A percentile compares a stretch with the other conserved stretches of the same genome.
phyloP scores from a whole-genome alignment of 2,329 filamentous ascomycete species.

The Alternaria sp. region DNA sequence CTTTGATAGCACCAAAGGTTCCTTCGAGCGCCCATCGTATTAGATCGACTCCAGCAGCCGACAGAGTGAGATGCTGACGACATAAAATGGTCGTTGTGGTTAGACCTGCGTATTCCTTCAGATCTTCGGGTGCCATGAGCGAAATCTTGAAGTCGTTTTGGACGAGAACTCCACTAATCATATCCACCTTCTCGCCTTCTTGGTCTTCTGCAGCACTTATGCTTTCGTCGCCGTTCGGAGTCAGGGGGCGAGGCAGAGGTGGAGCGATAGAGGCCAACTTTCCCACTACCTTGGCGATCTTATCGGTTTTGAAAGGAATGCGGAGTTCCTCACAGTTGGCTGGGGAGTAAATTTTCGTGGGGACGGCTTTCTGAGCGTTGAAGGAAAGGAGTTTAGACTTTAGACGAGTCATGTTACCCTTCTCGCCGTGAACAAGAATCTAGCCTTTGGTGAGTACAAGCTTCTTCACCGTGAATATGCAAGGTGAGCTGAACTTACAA shows the following conservation, averaged over 20 bases:
- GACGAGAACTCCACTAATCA: constrained; percentile 90
- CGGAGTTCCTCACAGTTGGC: constrained; percentile 94
- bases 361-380: constrained; percentile 79
- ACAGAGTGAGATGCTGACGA: constrained; percentile 87
- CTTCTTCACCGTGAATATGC: not conserved
- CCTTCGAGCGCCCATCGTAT: constrained; percentile 94
- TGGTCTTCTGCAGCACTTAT: constrained; percentile 30
- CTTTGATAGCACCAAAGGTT: constrained; percentile 82
- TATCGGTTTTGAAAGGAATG: constrained; percentile 95
- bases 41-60: constrained; percentile 86
- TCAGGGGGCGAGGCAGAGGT: constrained; percentile 57
- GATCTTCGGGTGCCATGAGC: constrained; percentile 94
- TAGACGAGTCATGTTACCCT: constrained; percentile 96
- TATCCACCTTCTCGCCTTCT: constrained; percentile 50
- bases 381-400: constrained; percentile 95
- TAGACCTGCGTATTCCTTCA: constrained; percentile 95
- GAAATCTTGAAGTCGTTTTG: constrained; percentile 98
- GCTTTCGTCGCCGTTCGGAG: constrained; percentile 35
- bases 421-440: constrained; percentile 97
- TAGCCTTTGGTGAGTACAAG: constrained; percentile 46
- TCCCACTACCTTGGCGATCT: constrained; percentile 94
- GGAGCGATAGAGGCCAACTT: constrained; percentile 85
- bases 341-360: constrained; percentile 92
- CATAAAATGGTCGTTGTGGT: constrained; percentile 95
- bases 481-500: constrained; percentile 67